Base-by-base conservation (phyloP, 768 basidiomycete genomes). In the Tulasnella sp. region DNA sequence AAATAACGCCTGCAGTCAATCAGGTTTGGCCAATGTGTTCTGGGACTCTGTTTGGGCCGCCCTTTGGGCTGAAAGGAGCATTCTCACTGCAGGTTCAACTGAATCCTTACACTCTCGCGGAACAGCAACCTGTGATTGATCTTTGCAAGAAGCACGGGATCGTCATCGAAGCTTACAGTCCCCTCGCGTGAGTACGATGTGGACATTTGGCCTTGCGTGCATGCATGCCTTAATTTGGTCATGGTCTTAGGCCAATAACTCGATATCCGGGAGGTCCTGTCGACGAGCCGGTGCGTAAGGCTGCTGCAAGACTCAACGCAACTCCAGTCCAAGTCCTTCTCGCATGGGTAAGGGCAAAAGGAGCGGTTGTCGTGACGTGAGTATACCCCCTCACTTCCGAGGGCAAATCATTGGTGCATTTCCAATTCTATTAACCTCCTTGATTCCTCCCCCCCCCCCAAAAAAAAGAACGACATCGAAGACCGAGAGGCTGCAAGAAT, bases 101-200 rank as follows among this genome's bases (percentile, higher is more conserved):
- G 42, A 91, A 93, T 83, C 92, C 93, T 16, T 94, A 93, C 83
- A 89, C 92, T 76, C 91, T 90, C 86, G 88, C 89, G 44, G 87
- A 89, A 27, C 88, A 88, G 56, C 88, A 90, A 80, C 88, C 88
- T 4, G 86, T 92, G 48, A 85, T 92, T 77, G 87, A 88, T 44
- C 89, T 88, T 78, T 86, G 88, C 81, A 84, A 87, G 39, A 86
- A 91, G 81, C 87, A 91, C 78, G 89, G 89, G 21, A 92, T 94
- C 81, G 87, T 89, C 34, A 89, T 90, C 44, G 91, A 91, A 79
- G 91, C 90, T 0, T 94, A 92, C 83, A 89, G 91, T 71, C 90
- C 91, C 42, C 88, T 91, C 62, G 88, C 87, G 92, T 92, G 79
- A 85, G 89, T 71, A 84, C 58, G 87, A 18, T 10, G n/a, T 34